These are phyloP conservation scores for Cercospora nicotianae DNA, from an alignment of 2,329 filamentous ascomycete species.

Conservation along the genomic window DNA sequence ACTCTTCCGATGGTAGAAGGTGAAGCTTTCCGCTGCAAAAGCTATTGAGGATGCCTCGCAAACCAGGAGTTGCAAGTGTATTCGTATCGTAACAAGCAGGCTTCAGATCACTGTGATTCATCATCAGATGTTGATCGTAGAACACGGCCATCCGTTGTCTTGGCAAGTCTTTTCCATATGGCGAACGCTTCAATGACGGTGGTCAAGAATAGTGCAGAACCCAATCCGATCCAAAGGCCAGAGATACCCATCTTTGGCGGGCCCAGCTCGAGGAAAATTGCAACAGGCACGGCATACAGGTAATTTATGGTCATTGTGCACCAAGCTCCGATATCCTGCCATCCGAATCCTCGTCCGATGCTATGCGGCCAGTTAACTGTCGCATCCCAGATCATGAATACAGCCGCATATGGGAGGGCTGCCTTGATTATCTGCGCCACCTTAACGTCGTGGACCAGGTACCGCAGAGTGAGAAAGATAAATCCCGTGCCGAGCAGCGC, in stretches of 20 bases:
- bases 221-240: constrained; percentile 40
- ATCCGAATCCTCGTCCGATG: constrained; percentile 41
- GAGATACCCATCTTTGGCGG: constrained; percentile 39
- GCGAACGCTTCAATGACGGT: constrained; percentile 14
- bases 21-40: background rate
- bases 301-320: constrained; percentile 43
- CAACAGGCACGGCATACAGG: constrained; percentile 41
- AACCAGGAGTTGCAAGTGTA: background rate
- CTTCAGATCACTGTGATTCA: background rate
- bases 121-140: background rate
- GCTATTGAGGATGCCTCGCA: background rate
- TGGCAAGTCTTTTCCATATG: constrained; percentile 13
- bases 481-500: constrained; percentile 36
- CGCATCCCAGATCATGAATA: constrained; percentile 43
- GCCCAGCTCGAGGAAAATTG: constrained; percentile 40
- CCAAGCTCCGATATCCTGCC: constrained; percentile 43
- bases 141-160: constrained; percentile 12
- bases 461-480: constrained; percentile 37
- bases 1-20: background rate
- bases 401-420: constrained; percentile 40
- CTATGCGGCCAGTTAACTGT: constrained; percentile 42
- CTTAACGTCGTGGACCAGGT: constrained; percentile 40
- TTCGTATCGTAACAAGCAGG: background rate
- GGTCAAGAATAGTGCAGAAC: constrained; percentile 28
- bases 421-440: constrained; percentile 39